These are phyloP conservation scores for Hypomontagnella submonticulosa DNA, from an alignment of 495 filamentous ascomycete genomes.

Conservation along the genomic window DNA sequence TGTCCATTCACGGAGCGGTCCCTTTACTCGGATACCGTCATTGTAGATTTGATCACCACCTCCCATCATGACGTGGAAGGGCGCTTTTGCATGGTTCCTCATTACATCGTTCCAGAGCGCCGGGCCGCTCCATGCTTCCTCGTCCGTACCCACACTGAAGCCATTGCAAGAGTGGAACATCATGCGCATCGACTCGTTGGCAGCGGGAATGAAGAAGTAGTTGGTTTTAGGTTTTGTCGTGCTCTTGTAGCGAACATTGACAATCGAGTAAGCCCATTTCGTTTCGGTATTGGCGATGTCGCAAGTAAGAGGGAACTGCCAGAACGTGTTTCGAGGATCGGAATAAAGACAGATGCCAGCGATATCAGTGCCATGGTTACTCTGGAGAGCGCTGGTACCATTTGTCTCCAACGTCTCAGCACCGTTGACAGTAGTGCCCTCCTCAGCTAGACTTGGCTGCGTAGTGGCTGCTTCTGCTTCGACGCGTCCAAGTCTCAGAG, in stretches of 20 bases:
- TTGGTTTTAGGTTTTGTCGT: conserved; percentile 59
- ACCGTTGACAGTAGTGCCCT: conserved; percentile 30
- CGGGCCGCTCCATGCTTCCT: conserved; percentile 82
- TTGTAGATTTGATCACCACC: conserved; percentile 97
- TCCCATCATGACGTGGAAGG: conserved; percentile 96
- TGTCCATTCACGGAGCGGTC: conserved; percentile 84
- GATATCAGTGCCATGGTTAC: conserved; percentile 44
- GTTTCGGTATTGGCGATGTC: conserved; percentile 65
- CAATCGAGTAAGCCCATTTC: conserved; percentile 69
- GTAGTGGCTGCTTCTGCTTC: conserved; percentile 15
- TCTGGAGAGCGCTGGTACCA: conserved; percentile 32
- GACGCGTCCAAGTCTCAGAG: conserved; percentile 47
- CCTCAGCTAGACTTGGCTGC: conserved; percentile 30
- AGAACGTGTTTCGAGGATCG: conserved; percentile 81
- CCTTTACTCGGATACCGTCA: conserved; percentile 84
- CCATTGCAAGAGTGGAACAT: conserved; percentile 98
- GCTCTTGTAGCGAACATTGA: conserved; percentile 57
- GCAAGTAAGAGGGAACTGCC: conserved; percentile 76
- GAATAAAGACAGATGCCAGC: conserved; percentile 78
- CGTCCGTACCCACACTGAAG: conserved; percentile 92
- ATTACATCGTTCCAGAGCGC: conserved; percentile 92
- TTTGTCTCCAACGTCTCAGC: neutral
- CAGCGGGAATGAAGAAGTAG: conserved; percentile 79
- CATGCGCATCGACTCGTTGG: conserved; percentile 87
- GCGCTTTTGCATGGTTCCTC: conserved; percentile 72